Percentiles rank a stretch among this genome's conserved stretches.
Conservation (phyloP, 2,329 filamentous ascomycete species). For the Raffaelea albimanens region DNA sequence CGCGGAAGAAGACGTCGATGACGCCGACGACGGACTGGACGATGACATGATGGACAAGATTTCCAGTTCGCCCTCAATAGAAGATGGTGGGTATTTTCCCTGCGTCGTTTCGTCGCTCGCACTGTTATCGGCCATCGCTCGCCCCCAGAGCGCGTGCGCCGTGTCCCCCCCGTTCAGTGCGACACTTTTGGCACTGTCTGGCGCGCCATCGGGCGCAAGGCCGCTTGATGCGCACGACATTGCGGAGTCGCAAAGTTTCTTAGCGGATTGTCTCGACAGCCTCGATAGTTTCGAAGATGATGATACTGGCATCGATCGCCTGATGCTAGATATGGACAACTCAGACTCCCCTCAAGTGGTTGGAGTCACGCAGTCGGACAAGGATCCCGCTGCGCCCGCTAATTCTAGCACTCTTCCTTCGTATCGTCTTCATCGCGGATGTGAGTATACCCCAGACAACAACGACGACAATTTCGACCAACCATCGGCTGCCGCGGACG, state of each 20-base stretch:
- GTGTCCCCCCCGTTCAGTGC: too few species aligned
- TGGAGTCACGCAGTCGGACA: slow-evolving; percentile 1
- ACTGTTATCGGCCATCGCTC: too few species aligned
- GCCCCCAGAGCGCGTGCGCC: too few species aligned
- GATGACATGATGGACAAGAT: slow-evolving; percentile 99
- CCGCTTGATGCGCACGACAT: not conserved
- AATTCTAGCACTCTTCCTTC: too few species aligned
- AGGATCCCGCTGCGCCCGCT: not conserved
- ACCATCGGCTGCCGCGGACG: too few species aligned
- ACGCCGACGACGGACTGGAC: slow-evolving; percentile 61
- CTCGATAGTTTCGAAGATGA: too few species aligned
- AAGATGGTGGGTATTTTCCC: slow-evolving; percentile 75
- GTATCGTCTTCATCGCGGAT: not conserved
- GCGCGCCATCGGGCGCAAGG: slow-evolving; percentile 4
- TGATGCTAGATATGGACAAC: not conserved
- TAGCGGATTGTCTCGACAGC: too few species aligned
- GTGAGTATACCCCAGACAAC: not conserved
- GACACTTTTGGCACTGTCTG: not conserved
- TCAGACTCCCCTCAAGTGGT: slow-evolving; percentile 12
- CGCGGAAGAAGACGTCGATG: slow-evolving; percentile 55
- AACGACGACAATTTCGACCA: not conserved
- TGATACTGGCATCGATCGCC: too few species aligned
- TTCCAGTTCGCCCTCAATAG: slow-evolving; percentile 95
- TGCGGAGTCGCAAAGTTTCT: too few species aligned
- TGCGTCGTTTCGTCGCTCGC: too few species aligned